phyloP scores from a whole-genome alignment of 1,284 basidiomycete species.

The Ganoderma resinaceum region DNA sequence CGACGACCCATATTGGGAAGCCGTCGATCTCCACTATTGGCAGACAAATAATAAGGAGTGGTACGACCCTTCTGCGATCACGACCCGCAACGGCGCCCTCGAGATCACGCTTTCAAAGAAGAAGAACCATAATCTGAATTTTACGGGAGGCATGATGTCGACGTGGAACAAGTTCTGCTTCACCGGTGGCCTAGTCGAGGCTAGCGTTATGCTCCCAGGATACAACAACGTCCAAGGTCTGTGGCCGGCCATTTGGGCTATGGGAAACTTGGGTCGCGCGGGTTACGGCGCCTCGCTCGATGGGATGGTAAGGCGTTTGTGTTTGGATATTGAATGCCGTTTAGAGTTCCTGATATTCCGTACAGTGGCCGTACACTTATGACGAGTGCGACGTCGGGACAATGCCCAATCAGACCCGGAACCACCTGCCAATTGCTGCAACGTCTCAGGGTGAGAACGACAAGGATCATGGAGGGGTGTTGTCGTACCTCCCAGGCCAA shows the following conservation, averaged over 20 bases:
- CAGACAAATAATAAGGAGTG: conserved; percentile 67
- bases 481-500: conserved; percentile 80
- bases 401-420: conserved; percentile 52
- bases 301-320: conserved; percentile 47
- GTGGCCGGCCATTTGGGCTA: conserved; percentile 63
- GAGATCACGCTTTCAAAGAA: conserved; percentile 79
- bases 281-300: conserved; percentile 69
- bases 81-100: conserved; percentile 80
- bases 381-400: conserved; percentile 66
- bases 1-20: conserved; percentile 74
- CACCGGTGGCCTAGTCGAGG: conserved; percentile 82
- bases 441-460: conserved; percentile 43
- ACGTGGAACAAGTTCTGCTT: conserved; percentile 97
- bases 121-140: conserved; percentile 77
- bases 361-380: conserved; percentile 62
- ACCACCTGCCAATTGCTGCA: conserved; percentile 48
- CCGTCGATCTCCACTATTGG: conserved; percentile 77
- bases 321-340: not conserved
- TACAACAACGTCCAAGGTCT: conserved; percentile 58
- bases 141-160: conserved; percentile 73
- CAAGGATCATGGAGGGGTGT: conserved; percentile 38
- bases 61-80: conserved; percentile 83
- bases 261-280: conserved; percentile 64
- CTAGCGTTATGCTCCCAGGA: conserved; percentile 86
- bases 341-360: not conserved